Evolutionary conservation across 1,284 basidiomycete species (phyloP), one percentile per base, ranked within the genome.

Genomic region (Ganoderma leucocontextum): DNA sequence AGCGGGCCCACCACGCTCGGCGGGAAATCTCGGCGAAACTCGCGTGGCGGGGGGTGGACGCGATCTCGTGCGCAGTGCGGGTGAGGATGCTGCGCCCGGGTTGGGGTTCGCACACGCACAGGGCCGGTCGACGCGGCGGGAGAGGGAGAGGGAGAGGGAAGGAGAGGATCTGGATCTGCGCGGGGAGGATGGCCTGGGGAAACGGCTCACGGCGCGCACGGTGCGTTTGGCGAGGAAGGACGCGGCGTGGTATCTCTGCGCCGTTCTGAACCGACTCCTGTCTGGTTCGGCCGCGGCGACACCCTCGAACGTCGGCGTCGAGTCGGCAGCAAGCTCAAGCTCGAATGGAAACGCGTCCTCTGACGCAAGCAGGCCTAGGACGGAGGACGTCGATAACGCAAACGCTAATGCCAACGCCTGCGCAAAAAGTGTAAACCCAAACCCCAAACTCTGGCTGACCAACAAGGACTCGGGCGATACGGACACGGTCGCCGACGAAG

Each of bases 241-340:
- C 72, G 74, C 84, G 41, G 65, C 85, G 25, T 88, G 87, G 86
- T 89, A 86, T 77, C 79, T 89, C 38, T 88, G 86, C 71, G 81
- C 80, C 38, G 72, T 82, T 35, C 76, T 85, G 29, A 81, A 82
- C 66, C 68, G 79, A 53, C 65, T 85, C 47, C 76, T 84, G 62
- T 64, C 70, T 39, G 35, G 66, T 15, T 41, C 60, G 41, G 33
- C 62, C 44, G 19, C 22, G 44, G 44, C 39, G n/a, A 47, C n/a
- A 25, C 22, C 47, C 10, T 25, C 47, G 47, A 22, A 22, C n/a
- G 8, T 8, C n/a, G 44, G 12, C 22, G 41, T 19, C 2, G 41
- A 19, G 2, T 38, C 19, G 13, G 38, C 36, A 8, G n/a, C 58
- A 41, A 3, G 38, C 38, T 60, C 58, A 25, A 41, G 58, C 58